phyloP scores from a whole-genome alignment of 2,329 filamentous ascomycete species.

The Penicillium sp. region DNA sequence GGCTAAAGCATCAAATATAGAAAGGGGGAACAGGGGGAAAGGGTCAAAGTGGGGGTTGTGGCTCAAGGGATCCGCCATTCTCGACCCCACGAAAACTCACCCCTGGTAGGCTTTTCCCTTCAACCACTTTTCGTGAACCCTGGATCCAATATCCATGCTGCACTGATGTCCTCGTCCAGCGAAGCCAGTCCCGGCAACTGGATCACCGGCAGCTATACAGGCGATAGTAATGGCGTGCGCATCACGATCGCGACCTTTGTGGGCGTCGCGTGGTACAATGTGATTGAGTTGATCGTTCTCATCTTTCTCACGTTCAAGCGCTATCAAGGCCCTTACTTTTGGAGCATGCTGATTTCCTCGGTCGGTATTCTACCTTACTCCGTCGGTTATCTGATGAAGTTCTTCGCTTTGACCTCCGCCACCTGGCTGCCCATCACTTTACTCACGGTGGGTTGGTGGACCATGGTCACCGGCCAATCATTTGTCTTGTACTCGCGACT shows the following conservation, averaged over 20 bases:
- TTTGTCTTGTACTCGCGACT: conserved; percentile 62
- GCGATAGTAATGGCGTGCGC: conserved; percentile 25
- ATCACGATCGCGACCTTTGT: conserved; percentile 31
- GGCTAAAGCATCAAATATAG: neutral
- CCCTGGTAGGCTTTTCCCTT: neutral
- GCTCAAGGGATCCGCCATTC: neutral
- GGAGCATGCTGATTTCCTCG: conserved; percentile 47
- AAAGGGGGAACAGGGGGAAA: neutral
- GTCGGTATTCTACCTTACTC: conserved; percentile 47
- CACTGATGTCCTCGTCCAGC: conserved; percentile 25
- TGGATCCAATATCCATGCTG: neutral
- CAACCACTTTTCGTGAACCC: neutral
- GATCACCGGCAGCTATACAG: conserved; percentile 30
- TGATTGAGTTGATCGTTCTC: conserved; percentile 48
- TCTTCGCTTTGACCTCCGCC: conserved; percentile 25
- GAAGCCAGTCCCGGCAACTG: conserved; percentile 28
- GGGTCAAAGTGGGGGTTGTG: neutral
- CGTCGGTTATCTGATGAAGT: conserved; percentile 30
- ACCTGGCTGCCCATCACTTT: conserved; percentile 35
- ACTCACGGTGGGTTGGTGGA: conserved; percentile 54
- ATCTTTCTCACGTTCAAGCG: conserved; percentile 51
- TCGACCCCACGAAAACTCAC: conserved; percentile 10
- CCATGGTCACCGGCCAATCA: conserved; percentile 61
- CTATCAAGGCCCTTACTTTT: conserved; percentile 52
- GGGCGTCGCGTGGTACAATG: conserved; percentile 33